These are phyloP conservation scores for Plasmopara muralis DNA, from an alignment of 352 stramenopile species.

Conservation along the genomic window DNA sequence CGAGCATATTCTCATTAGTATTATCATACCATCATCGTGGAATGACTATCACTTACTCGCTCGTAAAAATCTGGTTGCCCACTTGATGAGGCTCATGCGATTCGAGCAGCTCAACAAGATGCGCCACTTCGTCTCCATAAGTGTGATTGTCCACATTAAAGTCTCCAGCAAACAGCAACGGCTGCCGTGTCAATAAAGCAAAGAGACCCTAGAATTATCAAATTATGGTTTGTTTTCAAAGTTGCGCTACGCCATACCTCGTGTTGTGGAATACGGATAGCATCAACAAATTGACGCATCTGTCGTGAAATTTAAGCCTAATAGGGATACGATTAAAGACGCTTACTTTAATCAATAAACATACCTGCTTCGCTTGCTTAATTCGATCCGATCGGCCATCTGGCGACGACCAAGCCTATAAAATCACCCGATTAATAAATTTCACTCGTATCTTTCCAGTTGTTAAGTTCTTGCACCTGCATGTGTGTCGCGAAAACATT, in stretches of 20 bases:
- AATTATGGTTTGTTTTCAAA: background rate
- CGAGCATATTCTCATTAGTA: background rate
- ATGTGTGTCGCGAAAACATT: conserved; percentile 85
- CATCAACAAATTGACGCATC: conserved; percentile 63
- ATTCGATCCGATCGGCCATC: conserved; percentile 52
- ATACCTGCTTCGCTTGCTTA: conserved; percentile 61
- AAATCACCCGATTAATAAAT: background rate
- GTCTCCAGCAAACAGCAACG: conserved; percentile 71
- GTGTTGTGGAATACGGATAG: conserved; percentile 48
- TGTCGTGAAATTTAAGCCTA: conserved; percentile 3
- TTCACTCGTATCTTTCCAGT: background rate
- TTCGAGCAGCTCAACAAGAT: conserved; percentile 51
- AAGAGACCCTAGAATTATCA: background rate
- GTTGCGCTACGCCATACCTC: conserved; percentile 31
- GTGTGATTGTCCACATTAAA: conserved; percentile 85
- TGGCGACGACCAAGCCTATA: conserved; percentile 70
- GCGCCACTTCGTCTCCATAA: conserved; percentile 56
- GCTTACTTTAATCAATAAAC: background rate
- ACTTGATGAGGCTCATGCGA: conserved; percentile 39
- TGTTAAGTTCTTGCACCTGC: conserved; percentile 34
- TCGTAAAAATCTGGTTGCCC: conserved; percentile 62
- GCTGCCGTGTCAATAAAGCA: conserved; percentile 21
- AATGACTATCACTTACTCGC: conserved; percentile 45
- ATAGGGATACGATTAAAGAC: background rate
- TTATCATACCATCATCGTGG: background rate